A percentile compares a stretch with the other conserved stretches of the same genome.
These are phyloP conservation scores for Coniochaeta sp. DNA, from an alignment of 2,329 filamentous ascomycete species.

Conservation along the genomic window DNA sequence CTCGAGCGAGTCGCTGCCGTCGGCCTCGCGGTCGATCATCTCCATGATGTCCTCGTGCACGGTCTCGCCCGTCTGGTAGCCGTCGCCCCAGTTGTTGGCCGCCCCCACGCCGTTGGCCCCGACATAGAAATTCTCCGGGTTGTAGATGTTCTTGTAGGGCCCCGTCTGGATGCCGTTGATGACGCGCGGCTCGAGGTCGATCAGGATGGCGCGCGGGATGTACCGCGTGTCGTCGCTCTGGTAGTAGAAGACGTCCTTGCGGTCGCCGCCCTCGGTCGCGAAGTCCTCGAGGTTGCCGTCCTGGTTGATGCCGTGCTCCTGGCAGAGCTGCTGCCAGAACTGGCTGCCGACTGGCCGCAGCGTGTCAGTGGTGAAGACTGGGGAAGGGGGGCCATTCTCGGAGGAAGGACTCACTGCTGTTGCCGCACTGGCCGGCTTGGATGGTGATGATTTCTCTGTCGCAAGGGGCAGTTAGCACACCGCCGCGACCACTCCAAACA, in stretches of 20 bases:
- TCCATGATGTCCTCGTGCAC: conserved; percentile 98
- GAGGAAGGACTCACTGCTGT: conserved; percentile 70
- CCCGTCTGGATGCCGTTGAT: conserved; percentile 89
- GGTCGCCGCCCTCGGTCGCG: conserved; percentile 92
- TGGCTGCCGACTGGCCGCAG: conserved; percentile 97
- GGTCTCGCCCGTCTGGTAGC: conserved; percentile 84
- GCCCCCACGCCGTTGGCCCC: conserved; percentile 90
- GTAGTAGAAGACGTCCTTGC: conserved; percentile 99
- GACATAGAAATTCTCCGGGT: conserved; percentile 97
- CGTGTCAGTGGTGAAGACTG: not conserved
- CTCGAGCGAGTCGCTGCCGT: conserved; percentile 95
- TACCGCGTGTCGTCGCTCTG: conserved; percentile 98
- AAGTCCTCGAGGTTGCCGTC: conserved; percentile 97
- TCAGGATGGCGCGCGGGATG: conserved; percentile 89
- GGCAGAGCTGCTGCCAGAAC: conserved; percentile 98
- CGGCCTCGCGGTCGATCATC: conserved; percentile 97
- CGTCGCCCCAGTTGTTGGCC: conserved; percentile 97
- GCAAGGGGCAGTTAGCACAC: conserved; percentile 9
- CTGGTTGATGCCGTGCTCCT: conserved; percentile 95
- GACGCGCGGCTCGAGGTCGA: conserved; percentile 90
- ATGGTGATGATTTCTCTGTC: conserved; percentile 96
- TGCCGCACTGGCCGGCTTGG: conserved; percentile 98
- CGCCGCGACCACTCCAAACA: not conserved
- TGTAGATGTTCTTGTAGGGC: conserved; percentile 97
- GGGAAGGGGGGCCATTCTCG: conserved; percentile 8